Evolutionary conservation across 1,284 basidiomycete species (phyloP), one percentile per base, ranked within the genome.

Genomic region (Moesziomyces sp.): DNA sequence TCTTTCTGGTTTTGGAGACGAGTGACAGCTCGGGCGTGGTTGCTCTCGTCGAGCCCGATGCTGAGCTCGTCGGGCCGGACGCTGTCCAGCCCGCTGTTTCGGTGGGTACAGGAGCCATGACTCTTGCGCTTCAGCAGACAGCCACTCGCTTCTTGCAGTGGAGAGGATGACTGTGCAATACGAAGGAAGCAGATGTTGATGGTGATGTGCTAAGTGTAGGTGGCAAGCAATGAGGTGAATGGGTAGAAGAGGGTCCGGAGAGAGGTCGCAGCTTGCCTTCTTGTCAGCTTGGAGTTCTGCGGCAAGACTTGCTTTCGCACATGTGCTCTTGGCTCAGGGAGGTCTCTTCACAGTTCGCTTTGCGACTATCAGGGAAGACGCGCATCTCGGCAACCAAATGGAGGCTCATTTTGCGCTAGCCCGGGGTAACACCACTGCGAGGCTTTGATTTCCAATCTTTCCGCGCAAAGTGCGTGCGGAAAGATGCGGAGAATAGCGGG

Each of bases 91-190:
- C 35, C 16, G 52, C 47, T 38, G 56, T 47, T 3, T 68, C 61
- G 56, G 70, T 64, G 6, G 70, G 61, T 38, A 74, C 61, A 10
- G 70, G 70, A 19, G 65, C 70, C 70, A 74, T 73, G 14, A n/a
- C 56, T 42, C 19, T 8, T 28, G 34, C 11, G 35, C 14, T 26
- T 52, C 21, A 42, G 21, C 10, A 30, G 4, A 1, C 2, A 0
- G 30, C 10, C 13, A 13, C 4, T 34, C 3, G 10, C 3, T 34
- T 3, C 30, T 13, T 34, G 30, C 30, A 13, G 30, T 34, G 23
- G 18, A 54, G 18, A 7, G 26, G 8, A 28, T 28, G 26, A 28
- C 8, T 7, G 26, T 28, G 6, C 5, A 42, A 3, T 53, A 21
- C 26, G 19, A 24, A 14, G 46, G 49, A 30, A 8, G 9, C 3